A percentile compares a stretch with the other conserved stretches of the same genome.
Evolutionary conservation across 2,329 filamentous ascomycete genomes (phyloP).

Genomic region (Stenocarpella maydis): DNA sequence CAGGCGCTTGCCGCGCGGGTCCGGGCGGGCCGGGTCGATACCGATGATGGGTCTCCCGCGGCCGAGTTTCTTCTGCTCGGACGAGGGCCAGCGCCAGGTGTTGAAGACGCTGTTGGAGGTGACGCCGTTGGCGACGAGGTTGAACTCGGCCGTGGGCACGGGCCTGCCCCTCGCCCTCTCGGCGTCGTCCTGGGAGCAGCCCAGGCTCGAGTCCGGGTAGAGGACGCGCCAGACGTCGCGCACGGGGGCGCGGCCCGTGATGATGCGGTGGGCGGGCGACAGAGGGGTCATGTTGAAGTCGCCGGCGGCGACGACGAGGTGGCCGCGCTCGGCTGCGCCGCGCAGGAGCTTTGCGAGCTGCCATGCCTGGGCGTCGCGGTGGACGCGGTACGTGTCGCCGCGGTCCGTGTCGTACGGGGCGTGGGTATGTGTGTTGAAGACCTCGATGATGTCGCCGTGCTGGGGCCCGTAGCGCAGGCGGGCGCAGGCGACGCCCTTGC

Average conservation of each 20-base stretch:
- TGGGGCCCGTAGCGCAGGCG: slow-evolving; percentile 75
- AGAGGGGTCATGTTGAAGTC: slow-evolving; percentile 98
- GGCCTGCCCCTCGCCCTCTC: slow-evolving; percentile 73
- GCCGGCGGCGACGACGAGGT: slow-evolving; percentile 84
- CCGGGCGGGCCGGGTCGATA: slow-evolving; percentile 71
- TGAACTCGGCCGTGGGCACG: slow-evolving; percentile 79
- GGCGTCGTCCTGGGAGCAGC: slow-evolving; percentile 71
- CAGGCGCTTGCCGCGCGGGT: slow-evolving; percentile 82
- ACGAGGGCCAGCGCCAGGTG: slow-evolving; percentile 89
- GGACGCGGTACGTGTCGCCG: slow-evolving; percentile 86
- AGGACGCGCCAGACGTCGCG: slow-evolving; percentile 85
- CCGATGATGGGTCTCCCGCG: slow-evolving; percentile 67
- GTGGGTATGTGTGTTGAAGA: slow-evolving; percentile 93
- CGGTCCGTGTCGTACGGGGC: slow-evolving; percentile 81
- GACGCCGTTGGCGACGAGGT: slow-evolving; percentile 81
- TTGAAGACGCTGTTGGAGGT: slow-evolving; percentile 89
- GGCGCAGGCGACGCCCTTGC: slow-evolving; percentile 90
- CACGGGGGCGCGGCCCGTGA: slow-evolving; percentile 80
- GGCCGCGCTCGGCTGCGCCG: slow-evolving; percentile 79
- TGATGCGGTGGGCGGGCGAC: slow-evolving; percentile 83
- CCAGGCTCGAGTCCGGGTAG: slow-evolving; percentile 84
- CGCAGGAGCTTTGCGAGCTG: slow-evolving; percentile 90
- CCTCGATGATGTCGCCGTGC: slow-evolving; percentile 75
- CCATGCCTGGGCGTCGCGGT: slow-evolving; percentile 93
- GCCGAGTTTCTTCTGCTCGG: slow-evolving; percentile 71